Base-by-base conservation (phyloP, 2,329 filamentous ascomycete species). In the Epichloe brachyelytri region DNA sequence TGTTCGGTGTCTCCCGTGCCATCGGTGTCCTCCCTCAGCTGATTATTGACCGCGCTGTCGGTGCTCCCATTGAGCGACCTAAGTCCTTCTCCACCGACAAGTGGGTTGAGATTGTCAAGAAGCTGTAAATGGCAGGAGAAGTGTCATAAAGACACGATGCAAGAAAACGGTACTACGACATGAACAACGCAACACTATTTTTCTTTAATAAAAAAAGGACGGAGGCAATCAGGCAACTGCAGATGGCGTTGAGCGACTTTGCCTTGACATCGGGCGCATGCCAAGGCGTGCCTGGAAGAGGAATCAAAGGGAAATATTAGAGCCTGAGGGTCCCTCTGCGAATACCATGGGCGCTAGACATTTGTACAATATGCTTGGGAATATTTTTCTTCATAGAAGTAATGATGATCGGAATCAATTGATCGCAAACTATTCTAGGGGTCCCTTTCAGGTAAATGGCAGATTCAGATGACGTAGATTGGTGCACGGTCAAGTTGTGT, bases 31-130 rank as follows among this genome's bases (percentile, higher is more conserved):
- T 98, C 66, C 93, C 93, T 64, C 93, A 98, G 82, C 82, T 98
- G 70, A 98, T 98, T 80, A 96, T 98, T 67, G 93, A 98, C 82
- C 91, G 93, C 69, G 93, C 91, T 62, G 80, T 96, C 60, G 93
- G 93, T 69, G 87, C 89, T 62, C 93, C 93, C 62, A 98, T 98
- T 65, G 93, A 98, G 85, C 81, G 93, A 60, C 93, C 93, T 73
- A 98, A 98, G 86, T 91, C 85, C 57, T 98, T 96, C 86, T 94
- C 87, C 70, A 98, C 93, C 55, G 88, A 90, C 68, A 91, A 91
- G 70, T 97, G 89, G 80, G 83, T 88, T 71, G 91, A 97, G 82
- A 83, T 97, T 62, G 83, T 82, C 70, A 89, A 90, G 67, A 89
- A 89, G 77, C 78, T 95, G 74, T 97, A 88, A 86, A 69, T 59